Evolutionary conservation across 2,329 filamentous ascomycete genomes (phyloP).

Genomic region (Aspergillus sp.): DNA sequence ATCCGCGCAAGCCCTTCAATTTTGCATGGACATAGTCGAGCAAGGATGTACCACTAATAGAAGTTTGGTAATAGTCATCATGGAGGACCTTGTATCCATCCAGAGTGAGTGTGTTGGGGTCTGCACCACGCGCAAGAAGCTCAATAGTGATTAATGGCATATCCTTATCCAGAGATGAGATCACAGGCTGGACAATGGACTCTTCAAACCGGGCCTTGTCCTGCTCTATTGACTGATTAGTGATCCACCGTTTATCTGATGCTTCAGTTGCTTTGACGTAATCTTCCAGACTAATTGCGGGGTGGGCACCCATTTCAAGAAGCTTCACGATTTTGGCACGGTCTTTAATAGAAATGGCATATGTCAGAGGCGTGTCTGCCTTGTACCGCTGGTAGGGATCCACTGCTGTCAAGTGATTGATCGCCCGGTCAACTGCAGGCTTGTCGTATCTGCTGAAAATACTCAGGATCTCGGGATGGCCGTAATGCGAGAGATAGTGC

Average conservation of each 20-base stretch:
- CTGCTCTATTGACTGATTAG: constrained; percentile 38
- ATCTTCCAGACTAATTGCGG: constrained; percentile 59
- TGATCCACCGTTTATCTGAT: constrained; percentile 21
- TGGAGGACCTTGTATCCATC: constrained; percentile 26
- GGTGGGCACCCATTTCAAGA: constrained; percentile 61
- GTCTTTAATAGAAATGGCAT: constrained; percentile 58
- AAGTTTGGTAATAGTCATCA: neutral
- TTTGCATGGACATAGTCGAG: constrained; percentile 62
- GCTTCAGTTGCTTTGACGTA: constrained; percentile 30
- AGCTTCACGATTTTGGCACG: constrained; percentile 57
- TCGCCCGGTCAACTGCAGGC: constrained; percentile 60
- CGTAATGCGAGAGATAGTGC: constrained; percentile 60
- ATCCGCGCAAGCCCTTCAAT: constrained; percentile 51
- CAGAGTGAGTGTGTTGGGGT: constrained; percentile 61
- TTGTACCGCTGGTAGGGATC: constrained; percentile 32
- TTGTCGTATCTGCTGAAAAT: constrained; percentile 55
- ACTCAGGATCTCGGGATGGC: constrained; percentile 47
- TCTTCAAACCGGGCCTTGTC: constrained; percentile 53
- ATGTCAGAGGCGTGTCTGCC: constrained; percentile 55
- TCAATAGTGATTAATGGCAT: constrained; percentile 54
- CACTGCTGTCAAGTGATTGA: constrained; percentile 62
- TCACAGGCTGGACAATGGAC: constrained; percentile 63
- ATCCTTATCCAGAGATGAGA: constrained; percentile 57
- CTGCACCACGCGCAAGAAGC: constrained; percentile 63
- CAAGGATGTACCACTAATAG: constrained; percentile 38